Evolutionary conservation across 345 rosid species (phyloP), one percentile per base, ranked within the genome.

Genomic region (Erysimum cheiranthoides): DNA sequence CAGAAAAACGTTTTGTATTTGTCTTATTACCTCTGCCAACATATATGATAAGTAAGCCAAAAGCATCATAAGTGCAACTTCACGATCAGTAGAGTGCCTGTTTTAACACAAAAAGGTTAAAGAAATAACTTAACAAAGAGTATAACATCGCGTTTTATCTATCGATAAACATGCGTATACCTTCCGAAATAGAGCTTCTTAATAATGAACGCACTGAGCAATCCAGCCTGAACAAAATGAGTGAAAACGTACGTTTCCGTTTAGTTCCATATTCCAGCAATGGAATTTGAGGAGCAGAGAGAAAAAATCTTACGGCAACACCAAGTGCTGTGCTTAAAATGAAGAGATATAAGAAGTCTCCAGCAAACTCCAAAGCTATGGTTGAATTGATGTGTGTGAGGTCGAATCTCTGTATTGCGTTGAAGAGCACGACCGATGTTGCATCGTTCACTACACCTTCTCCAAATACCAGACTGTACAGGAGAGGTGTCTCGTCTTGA

Each of bases 361-460:
- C 91, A 27, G 85, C 73, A 78, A 94, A 86, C 60, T 92, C 80
- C 57, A 84, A 47, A 51, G 84, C 90, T 35, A 80, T 76, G 61
- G 74, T 53, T 27, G 96, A 79, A 79, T 81, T 80, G 72, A 89
- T 86, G 73, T 86, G 79, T 56, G 91, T 78, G 49, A 94, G 89
- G 69, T 94, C 98, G 46, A 92, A 86, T 68, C 83, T 90, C 75
- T 92, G 97, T 77, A 94, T 89, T 2, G 96, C 98, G 45, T 94
- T 88, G 84, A 94, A 94, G 58, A 94, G 97, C 78, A 94, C 98
- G 18, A 94, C 97, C 7, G 98, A 91, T 59, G 98, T 93, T 18
- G 98, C 98, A 79, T 93, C 97, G 36, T 93, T 93, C 25, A 94
- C 98, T 27, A 94, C 98, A 58, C 98, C 97, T 83, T 93, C 97